Evolutionary conservation across 1,284 basidiomycete species (phyloP), one percentile per base, ranked within the genome.

Genomic region (Limonomyces culmigenus): DNA sequence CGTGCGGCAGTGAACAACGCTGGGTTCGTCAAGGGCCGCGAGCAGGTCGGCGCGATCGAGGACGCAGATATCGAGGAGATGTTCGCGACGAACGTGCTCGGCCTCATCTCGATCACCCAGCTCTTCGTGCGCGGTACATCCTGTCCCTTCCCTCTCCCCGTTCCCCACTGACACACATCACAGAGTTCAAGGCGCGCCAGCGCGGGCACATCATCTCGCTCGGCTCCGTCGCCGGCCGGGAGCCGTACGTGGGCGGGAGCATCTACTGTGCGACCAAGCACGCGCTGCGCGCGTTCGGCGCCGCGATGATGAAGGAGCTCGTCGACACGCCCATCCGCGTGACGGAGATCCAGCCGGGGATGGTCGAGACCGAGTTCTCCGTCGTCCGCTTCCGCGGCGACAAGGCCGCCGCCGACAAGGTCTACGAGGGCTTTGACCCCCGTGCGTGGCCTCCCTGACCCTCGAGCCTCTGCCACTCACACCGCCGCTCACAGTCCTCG

Each of bases 191-290:
- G 60, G 69, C 68, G 42, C 79, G 75, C 48, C 74, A 84, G 45
- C 59, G 74, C 0, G 95, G 95, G 0, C 92, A 96, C 58, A 65
- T 99, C 45, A 95, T 99, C 60, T 93, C 95, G 58, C 64, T 99
- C 40, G 92, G 95, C 4, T 92, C 87, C 11, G 74, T 99, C 40
- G 91, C 87, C 31, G 89, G 93, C 29, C 65, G 77, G 13, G 93
- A 98, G 51, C 58, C 93, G 1, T 98, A 99, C 50, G 74, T 75
- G 11, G 89, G 88, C 16, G 92, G 91, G 15, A 66, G 71, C 45
- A 74, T 83, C 42, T 83, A 83, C 48, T 80, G 73, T 41, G 83
- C 84, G 2, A 86, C 85, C 14, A 93, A 95, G 53, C 73, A 79
- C 48, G 95, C 95, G 17, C 79, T 98, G 8, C 70, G 72, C 36